Percentiles rank a stretch among this genome's conserved stretches.
These are phyloP conservation scores for Boletus vermiculosoides DNA, from an alignment of 768 basidiomycete species.

Conservation along the genomic window DNA sequence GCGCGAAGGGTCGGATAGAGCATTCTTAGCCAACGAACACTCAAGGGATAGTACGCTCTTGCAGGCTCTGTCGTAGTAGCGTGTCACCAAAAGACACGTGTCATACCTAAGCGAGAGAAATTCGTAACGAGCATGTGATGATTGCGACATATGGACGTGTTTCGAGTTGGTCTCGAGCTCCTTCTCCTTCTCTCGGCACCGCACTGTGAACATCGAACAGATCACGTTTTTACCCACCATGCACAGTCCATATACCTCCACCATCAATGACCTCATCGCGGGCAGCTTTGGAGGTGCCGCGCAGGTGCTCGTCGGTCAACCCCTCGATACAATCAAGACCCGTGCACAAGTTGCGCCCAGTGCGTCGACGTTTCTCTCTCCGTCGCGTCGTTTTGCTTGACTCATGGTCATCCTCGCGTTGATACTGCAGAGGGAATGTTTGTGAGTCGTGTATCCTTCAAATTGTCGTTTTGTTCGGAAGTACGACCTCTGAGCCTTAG, in stretches of 20 bases:
- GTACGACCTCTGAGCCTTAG: neutral
- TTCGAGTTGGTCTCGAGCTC: too few relatives aligned
- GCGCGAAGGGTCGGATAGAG: neutral
- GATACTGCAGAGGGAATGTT: constrained; percentile 72
- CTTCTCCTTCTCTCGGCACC: neutral
- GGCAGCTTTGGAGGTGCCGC: constrained; percentile 92
- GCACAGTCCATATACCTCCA: constrained; percentile 42
- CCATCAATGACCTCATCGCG: constrained; percentile 79
- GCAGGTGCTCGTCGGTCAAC: constrained; percentile 94
- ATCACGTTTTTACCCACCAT: constrained; percentile 5
- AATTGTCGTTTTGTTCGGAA: neutral
- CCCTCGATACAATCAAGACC: constrained; percentile 86
- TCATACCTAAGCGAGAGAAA: too few relatives aligned
- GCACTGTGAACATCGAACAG: neutral
- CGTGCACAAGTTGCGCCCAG: constrained; percentile 85
- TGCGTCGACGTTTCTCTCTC: constrained; percentile 37
- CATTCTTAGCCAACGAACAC: neutral
- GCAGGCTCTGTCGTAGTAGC: too few relatives aligned
- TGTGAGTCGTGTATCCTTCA: constrained; percentile 56
- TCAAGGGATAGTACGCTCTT: neutral
- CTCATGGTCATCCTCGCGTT: constrained; percentile 1
- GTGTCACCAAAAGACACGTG: too few relatives aligned
- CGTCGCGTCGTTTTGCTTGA: neutral
- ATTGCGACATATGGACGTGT: neutral
- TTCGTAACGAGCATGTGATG: neutral